These are phyloP conservation scores for Xerocomus minutiporus DNA, from an alignment of 1,284 basidiomycete genomes.

Conservation along the genomic window DNA sequence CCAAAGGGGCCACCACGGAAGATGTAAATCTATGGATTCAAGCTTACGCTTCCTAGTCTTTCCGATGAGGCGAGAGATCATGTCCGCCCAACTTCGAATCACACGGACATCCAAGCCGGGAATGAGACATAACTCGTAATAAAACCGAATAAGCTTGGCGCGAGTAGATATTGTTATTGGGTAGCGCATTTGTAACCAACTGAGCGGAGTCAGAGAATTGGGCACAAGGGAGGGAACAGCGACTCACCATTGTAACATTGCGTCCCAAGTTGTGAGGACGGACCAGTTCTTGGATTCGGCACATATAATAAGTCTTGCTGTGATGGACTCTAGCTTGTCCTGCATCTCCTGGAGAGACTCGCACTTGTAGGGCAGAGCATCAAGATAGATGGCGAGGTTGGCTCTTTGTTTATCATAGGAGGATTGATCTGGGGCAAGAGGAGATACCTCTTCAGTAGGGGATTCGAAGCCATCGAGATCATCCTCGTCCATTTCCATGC, in stretches of 20 bases:
- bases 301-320: slow-evolving; percentile 68
- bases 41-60: slow-evolving; percentile 41
- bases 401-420: slow-evolving; percentile 52
- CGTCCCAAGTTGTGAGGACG: slow-evolving; percentile 64
- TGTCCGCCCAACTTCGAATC: slow-evolving; percentile 54
- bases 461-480: slow-evolving; percentile 33
- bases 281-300: slow-evolving; percentile 76
- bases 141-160: slow-evolving; percentile 74
- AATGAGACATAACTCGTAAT: slow-evolving; percentile 83
- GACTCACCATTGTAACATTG: slow-evolving; percentile 65
- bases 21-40: slow-evolving; percentile 51
- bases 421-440: slow-evolving; percentile 25
- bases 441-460: slow-evolving; percentile 25
- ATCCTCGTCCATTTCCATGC: slow-evolving; percentile 34
- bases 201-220: slow-evolving; percentile 29
- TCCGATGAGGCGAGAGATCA: slow-evolving; percentile 48
- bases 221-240: not conserved
- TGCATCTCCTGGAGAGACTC: slow-evolving; percentile 79
- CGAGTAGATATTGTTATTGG: slow-evolving; percentile 71
- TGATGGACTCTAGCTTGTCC: slow-evolving; percentile 65
- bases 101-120: slow-evolving; percentile 63
- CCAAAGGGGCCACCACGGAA: slow-evolving; percentile 64
- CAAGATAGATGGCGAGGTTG: slow-evolving; percentile 58
- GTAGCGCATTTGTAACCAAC: slow-evolving; percentile 82
- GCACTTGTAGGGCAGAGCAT: slow-evolving; percentile 72